phyloP scores from a whole-genome alignment of 2,329 filamentous ascomycete species.

The Bertia moriformis region DNA sequence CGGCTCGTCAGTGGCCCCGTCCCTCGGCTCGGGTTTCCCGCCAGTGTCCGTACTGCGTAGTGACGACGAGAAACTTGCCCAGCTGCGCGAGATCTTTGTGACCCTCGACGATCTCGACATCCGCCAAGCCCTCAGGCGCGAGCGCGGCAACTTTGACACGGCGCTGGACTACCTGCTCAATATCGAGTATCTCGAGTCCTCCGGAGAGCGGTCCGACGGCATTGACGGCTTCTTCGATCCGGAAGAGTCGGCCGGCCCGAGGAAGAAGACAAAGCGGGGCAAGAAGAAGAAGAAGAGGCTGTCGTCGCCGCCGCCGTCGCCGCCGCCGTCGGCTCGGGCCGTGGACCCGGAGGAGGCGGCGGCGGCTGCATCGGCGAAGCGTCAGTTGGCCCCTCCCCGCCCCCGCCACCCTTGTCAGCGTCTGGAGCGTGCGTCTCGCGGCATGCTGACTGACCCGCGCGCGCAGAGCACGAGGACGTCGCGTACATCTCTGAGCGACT shows the following conservation, averaged over 20 bases:
- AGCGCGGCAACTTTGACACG: slow-evolving; percentile 47
- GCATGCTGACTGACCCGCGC: not conserved
- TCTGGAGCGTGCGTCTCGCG: too few species aligned
- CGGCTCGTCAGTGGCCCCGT: slow-evolving; percentile 15
- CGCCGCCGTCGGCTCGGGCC: too few species aligned
- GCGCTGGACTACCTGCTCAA: slow-evolving; percentile 73
- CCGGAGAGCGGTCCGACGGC: slow-evolving; percentile 49
- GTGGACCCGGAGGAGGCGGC: slow-evolving; percentile 11
- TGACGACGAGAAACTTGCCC: slow-evolving; percentile 43
- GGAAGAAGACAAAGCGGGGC: slow-evolving; percentile 23
- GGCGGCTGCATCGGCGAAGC: slow-evolving; percentile 1
- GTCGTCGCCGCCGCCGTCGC: slow-evolving; percentile 9
- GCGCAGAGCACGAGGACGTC: slow-evolving; percentile 20
- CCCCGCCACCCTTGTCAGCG: too few species aligned
- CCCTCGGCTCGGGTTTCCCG: too few species aligned
- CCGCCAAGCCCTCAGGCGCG: slow-evolving; percentile 50
- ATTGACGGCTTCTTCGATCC: slow-evolving; percentile 67
- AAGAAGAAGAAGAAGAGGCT: slow-evolving; percentile 13
- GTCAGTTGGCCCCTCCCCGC: too few species aligned
- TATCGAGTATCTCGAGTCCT: slow-evolving; percentile 61
- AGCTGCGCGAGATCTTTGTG: slow-evolving; percentile 60
- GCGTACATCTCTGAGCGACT: slow-evolving; percentile 27
- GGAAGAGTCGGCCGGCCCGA: slow-evolving; percentile 22
- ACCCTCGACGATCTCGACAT: slow-evolving; percentile 53
- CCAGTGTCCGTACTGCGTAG: too few species aligned